Percentiles rank a stretch among this genome's conserved stretches.
Evolutionary conservation across 2,329 filamentous ascomycete genomes (phyloP).

Genomic region (Trichophyton simii): DNA sequence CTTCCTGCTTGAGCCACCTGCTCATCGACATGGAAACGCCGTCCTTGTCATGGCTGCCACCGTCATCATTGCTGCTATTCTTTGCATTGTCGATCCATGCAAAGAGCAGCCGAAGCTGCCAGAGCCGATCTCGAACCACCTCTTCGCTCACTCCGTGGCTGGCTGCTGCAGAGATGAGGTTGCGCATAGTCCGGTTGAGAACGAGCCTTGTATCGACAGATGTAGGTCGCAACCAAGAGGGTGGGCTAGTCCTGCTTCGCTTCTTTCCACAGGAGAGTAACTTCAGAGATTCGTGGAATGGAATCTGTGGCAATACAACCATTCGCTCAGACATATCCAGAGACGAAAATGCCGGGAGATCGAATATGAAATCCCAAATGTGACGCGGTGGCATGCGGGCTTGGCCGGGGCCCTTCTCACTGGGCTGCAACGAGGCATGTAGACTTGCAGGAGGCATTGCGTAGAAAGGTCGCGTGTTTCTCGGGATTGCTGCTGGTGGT

Average conservation of each 20-base stretch:
- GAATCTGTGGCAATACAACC: slow-evolving; percentile 43
- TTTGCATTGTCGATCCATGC: slow-evolving; percentile 46
- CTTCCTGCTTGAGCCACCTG: slow-evolving; percentile 28
- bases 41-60: slow-evolving; percentile 19
- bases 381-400: slow-evolving; percentile 25
- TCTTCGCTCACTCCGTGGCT: slow-evolving; percentile 27
- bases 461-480: slow-evolving; percentile 12
- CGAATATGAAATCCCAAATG: slow-evolving; percentile 64
- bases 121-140: slow-evolving; percentile 44
- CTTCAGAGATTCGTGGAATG: slow-evolving; percentile 20
- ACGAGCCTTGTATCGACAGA: slow-evolving; percentile 61
- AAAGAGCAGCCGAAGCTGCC: slow-evolving; percentile 52
- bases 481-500: slow-evolving; percentile 16
- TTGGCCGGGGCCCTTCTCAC: slow-evolving; percentile 13
- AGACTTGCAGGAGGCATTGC: slow-evolving; percentile 17
- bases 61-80: slow-evolving; percentile 10
- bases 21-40: slow-evolving; percentile 26
- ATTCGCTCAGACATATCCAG: slow-evolving; percentile 55
- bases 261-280: slow-evolving; percentile 22
- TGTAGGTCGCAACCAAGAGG: slow-evolving; percentile 44
- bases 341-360: slow-evolving; percentile 42
- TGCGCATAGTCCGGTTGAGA: slow-evolving; percentile 41
- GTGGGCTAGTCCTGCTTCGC: slow-evolving; percentile 33
- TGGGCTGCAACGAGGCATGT: slow-evolving; percentile 5
- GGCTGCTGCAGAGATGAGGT: slow-evolving; percentile 22